Evolutionary conservation across 1,139 yeast genomes (phyloP), one percentile per base, ranked within the genome.

Genomic region (Wickerhamomyces sp.): DNA sequence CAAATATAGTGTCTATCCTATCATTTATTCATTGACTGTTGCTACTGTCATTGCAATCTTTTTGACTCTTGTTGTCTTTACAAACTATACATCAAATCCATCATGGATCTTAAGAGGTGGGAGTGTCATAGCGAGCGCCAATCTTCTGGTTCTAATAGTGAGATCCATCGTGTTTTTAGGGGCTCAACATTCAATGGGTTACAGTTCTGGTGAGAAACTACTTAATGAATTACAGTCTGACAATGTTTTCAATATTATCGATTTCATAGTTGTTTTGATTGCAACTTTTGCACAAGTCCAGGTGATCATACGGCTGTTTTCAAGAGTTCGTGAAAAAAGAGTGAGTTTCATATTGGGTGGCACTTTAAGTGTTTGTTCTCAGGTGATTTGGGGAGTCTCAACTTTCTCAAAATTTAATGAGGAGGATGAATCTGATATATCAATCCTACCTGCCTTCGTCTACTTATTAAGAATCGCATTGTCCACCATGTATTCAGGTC

Each of bases 381-480:
- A 85, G 57, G 71, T 79, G 1, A 71, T 86, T 10, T 84, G 91
- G 89, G 89, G 81, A 0, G 71, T 84, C 2, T 72, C 90, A 7
- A 75, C 76, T 10, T 81, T 83, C 57, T 65, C 75, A 37, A 53
- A 54, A 10, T 60, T 60, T 37, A 57, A 60, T 7, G 50, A 51
- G 23, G 29, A 45, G 14, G 63, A 59, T 4, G 68, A 62, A 14
- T 76, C 75, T 46, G 75, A 78, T 10, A 73, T 78, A 10, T 78
- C 81, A 26, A 81, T 87, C 11, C 60, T 88, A 13, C 90, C 95
- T 0, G 91, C 95, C 0, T 84, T 89, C 60, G 83, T 83, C 14
- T 89, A 88, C 59, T 71, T 89, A 47, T 77, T 89, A 36, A 75
- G 94, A 50, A 86, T 89, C 36, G 84, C 93, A 10, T 72, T 86